Percentiles rank a stretch among this genome's conserved stretches.
Conservation (phyloP, 1,139 yeast species). For the Saccharomycopsis crataegensis region DNA sequence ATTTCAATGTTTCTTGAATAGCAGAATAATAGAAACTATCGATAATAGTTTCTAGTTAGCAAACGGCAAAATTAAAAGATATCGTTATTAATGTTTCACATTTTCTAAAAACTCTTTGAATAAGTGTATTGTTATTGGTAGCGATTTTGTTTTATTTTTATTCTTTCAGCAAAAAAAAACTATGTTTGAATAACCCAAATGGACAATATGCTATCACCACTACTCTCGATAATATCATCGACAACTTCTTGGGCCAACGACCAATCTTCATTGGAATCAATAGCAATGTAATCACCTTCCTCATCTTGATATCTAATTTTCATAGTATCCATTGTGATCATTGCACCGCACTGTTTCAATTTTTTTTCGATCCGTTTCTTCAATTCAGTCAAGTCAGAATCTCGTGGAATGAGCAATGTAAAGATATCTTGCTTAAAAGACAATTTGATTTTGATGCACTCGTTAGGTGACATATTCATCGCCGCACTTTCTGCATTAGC, state of each 20-base stretch:
- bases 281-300: constrained; percentile 87
- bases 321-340: constrained; percentile 29
- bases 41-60: too few relatives aligned
- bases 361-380: constrained; percentile 30
- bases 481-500: not conserved
- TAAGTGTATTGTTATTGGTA: too few relatives aligned
- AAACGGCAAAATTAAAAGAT: too few relatives aligned
- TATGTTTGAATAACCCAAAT: constrained; percentile 19
- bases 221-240: constrained; percentile 18
- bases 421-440: constrained; percentile 33
- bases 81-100: too few relatives aligned
- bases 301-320: constrained; percentile 84
- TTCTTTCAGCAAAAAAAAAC: not conserved
- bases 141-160: not conserved
- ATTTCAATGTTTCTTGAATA: too few relatives aligned
- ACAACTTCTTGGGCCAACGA: constrained; percentile 35
- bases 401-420: constrained; percentile 31
- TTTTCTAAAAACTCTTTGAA: too few relatives aligned
- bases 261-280: constrained; percentile 79
- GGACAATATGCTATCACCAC: constrained; percentile 19
- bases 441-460: constrained; percentile 31
- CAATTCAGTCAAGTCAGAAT: constrained; percentile 29
- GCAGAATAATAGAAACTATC: too few relatives aligned
- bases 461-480: constrained; percentile 27
- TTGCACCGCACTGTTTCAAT: constrained; percentile 33